Conservation (phyloP, 306 rosid species). For the Cotoneaster glaucophyllus region DNA sequence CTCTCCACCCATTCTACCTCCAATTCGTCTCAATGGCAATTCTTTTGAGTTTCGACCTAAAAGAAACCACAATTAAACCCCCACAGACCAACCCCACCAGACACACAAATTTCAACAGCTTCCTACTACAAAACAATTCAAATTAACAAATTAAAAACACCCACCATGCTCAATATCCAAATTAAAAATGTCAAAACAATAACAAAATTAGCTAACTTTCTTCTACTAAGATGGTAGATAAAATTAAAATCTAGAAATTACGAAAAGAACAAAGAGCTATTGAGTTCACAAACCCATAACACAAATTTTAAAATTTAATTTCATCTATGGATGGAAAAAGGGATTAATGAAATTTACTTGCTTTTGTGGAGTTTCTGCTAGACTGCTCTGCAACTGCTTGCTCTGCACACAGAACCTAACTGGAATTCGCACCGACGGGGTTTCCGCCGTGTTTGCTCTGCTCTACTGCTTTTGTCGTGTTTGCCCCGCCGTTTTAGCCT, state of each 20-base stretch:
- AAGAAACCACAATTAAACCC: conserved; percentile 33
- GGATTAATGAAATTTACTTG: neutral
- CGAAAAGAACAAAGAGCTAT: neutral
- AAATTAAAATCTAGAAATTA: no score
- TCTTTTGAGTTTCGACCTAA: conserved; percentile 55
- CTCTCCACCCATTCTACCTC: conserved; percentile 42
- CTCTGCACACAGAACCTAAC: neutral
- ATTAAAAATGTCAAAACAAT: neutral
- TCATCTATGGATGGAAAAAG: neutral
- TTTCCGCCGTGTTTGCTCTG: no score
- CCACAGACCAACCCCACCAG: no score
- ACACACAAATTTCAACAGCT: neutral
- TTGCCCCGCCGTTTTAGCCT: no score
- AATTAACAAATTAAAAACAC: neutral
- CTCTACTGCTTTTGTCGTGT: no score
- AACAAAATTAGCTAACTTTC: neutral
- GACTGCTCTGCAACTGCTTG: neutral
- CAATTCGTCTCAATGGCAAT: conserved; percentile 25
- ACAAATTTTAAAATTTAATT: neutral
- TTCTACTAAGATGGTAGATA: neutral
- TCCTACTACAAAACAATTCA: neutral
- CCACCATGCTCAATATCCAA: neutral
- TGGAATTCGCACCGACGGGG: neutral
- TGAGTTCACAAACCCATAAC: neutral
- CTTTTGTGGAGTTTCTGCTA: neutral